These are phyloP conservation scores for Tricholoma furcatifolium DNA, from an alignment of 768 basidiomycete species.

Conservation along the genomic window DNA sequence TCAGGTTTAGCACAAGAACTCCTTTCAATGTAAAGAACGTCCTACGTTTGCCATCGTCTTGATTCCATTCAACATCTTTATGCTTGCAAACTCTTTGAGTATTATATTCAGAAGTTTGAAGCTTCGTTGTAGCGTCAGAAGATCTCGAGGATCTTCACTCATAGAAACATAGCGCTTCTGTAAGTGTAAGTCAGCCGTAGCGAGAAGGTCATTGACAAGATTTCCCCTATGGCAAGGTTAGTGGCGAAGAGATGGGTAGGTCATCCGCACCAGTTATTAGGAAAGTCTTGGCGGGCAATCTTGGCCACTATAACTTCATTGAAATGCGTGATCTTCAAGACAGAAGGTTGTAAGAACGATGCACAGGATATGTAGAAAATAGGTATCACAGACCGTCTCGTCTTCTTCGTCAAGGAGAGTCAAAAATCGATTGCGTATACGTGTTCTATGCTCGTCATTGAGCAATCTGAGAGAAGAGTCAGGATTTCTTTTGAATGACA, in stretches of 20 bases:
- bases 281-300: conserved; percentile 78
- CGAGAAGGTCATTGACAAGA: conserved; percentile 54
- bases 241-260: background rate
- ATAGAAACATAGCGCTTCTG: conserved; percentile 45
- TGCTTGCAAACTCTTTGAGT: conserved; percentile 65
- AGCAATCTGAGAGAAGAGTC: conserved; percentile 48
- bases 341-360: conserved; percentile 6
- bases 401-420: conserved; percentile 75
- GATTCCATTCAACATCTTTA: conserved; percentile 70
- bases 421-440: conserved; percentile 66
- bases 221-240: conserved; percentile 47
- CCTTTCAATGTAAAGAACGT: background rate
- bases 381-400: conserved; percentile 53
- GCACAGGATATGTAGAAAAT: conserved; percentile 2
- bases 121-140: conserved; percentile 55
- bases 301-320: conserved; percentile 75
- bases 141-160: conserved; percentile 39
- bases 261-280: conserved; percentile 58
- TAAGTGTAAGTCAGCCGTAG: conserved; percentile 52
- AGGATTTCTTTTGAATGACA: background rate
- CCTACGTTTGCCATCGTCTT: conserved; percentile 64
- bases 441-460: conserved; percentile 60
- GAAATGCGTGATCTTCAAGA: conserved; percentile 67
- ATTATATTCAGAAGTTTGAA: conserved; percentile 64
- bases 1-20: background rate